Evolutionary conservation across 371 early-diverging fungal genomes (phyloP).

Genomic region (Lichtheimia hyalospora): DNA sequence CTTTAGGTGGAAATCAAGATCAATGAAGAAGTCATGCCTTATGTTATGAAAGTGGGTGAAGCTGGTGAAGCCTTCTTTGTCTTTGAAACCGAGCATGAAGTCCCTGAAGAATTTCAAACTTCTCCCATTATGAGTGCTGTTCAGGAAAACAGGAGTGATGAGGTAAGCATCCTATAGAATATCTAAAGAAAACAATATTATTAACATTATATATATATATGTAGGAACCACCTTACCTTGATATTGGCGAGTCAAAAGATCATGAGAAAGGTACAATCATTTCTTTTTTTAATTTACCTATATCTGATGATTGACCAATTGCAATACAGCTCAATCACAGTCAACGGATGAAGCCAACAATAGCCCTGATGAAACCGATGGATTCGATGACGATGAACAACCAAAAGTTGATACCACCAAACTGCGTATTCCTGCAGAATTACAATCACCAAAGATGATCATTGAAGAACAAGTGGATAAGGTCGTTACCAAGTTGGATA

Average conservation of each 20-base stretch:
- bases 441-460: slow-evolving; percentile 55
- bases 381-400: slow-evolving; percentile 51
- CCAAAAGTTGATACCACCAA: slow-evolving; percentile 10
- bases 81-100: slow-evolving; percentile 82
- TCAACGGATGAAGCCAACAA: too few relatives aligned
- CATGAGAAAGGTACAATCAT: slow-evolving; percentile 9
- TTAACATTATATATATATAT: background rate
- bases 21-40: slow-evolving; percentile 80
- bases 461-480: slow-evolving; percentile 56
- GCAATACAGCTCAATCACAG: too few relatives aligned
- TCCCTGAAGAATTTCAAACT: slow-evolving; percentile 89
- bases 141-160: slow-evolving; percentile 29
- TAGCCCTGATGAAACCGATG: slow-evolving; percentile 16
- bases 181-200: background rate
- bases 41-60: slow-evolving; percentile 96
- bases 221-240: slow-evolving; percentile 49
- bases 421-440: slow-evolving; percentile 38
- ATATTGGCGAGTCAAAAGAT: slow-evolving; percentile 44
- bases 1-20: slow-evolving; percentile 85
- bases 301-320: too few relatives aligned
- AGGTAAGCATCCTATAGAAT: slow-evolving; percentile 22
- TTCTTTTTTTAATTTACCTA: too few relatives aligned
- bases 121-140: slow-evolving; percentile 84
- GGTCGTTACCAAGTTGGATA: slow-evolving; percentile 46
- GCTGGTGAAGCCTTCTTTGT: slow-evolving; percentile 99